A percentile compares a stretch with the other conserved stretches of the same genome.
Evolutionary conservation across 1,139 yeast species (phyloP).

Genomic region (Oligophagozyma castellii): DNA sequence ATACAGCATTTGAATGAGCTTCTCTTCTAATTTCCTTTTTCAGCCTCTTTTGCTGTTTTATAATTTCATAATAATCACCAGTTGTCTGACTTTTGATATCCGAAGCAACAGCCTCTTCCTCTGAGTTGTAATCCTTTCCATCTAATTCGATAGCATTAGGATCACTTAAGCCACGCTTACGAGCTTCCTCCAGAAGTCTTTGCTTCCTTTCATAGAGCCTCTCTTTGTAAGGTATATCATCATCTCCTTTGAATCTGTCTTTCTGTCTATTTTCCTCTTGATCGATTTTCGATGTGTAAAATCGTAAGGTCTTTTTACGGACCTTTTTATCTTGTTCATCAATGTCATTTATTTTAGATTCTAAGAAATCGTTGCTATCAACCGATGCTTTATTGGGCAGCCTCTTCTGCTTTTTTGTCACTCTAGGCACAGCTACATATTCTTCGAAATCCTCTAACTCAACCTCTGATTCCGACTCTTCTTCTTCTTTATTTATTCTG

Average conservation of each 20-base stretch:
- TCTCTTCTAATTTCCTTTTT: slow-evolving; percentile 41
- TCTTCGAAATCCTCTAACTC: slow-evolving; percentile 33
- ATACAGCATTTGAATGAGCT: slow-evolving; percentile 59
- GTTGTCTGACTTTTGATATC: slow-evolving; percentile 28
- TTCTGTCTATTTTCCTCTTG: slow-evolving; percentile 52
- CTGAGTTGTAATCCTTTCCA: slow-evolving; percentile 34
- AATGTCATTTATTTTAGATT: slow-evolving; percentile 54
- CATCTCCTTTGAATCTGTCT: slow-evolving; percentile 64
- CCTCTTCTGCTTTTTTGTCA: slow-evolving; percentile 16
- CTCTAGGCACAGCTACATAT: slow-evolving; percentile 37
- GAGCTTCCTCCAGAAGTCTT: slow-evolving; percentile 74
- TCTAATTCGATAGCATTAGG: slow-evolving; percentile 42
- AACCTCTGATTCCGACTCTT: slow-evolving; percentile 22
- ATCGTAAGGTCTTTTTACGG: slow-evolving; percentile 75
- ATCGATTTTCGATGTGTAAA: slow-evolving; percentile 94
- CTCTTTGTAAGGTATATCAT: slow-evolving; percentile 87
- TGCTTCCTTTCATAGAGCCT: slow-evolving; percentile 81
- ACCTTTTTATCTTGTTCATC: slow-evolving; percentile 78
- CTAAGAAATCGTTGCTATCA: slow-evolving; percentile 40
- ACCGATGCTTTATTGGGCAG: slow-evolving; percentile 7
- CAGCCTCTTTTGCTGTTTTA: slow-evolving; percentile 35
- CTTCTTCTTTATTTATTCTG: slow-evolving; percentile 14
- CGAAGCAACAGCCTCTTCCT: slow-evolving; percentile 32
- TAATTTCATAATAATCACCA: slow-evolving; percentile 28
- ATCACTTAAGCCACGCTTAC: slow-evolving; percentile 60